A percentile compares a stretch with the other conserved stretches of the same genome.
Evolutionary conservation across 495 filamentous ascomycete species (phyloP).

Genomic region (Neohortaea acidophila): DNA sequence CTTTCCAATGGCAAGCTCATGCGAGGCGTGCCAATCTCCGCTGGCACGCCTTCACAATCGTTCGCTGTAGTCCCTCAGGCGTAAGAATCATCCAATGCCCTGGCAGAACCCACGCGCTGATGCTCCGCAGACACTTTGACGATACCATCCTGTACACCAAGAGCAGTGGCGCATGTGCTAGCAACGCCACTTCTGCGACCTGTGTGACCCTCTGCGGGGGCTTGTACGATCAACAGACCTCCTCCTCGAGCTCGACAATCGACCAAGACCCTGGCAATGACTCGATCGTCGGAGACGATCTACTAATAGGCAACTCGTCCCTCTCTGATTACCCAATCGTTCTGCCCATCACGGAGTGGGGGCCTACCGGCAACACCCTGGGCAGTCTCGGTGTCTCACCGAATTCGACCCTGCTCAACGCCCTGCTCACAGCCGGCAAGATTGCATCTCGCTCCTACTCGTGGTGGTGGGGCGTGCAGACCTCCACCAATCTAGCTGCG

Average conservation of each 20-base stretch:
- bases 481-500: constrained; percentile 17
- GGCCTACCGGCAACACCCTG: constrained; percentile 34
- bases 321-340: constrained; percentile 23
- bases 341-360: constrained; percentile 46
- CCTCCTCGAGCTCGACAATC: constrained; percentile 32
- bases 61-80: neutral
- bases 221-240: constrained; percentile 43
- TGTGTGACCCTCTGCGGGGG: constrained; percentile 49
- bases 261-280: neutral
- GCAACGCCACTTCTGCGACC: constrained; percentile 41
- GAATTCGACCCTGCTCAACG: constrained; percentile 31
- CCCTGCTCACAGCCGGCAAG: constrained; percentile 20
- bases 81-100: neutral
- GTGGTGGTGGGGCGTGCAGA: constrained; percentile 31
- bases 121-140: constrained; percentile 17
- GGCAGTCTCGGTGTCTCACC: constrained; percentile 23
- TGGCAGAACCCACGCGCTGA: constrained; percentile 17
- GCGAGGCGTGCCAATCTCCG: neutral
- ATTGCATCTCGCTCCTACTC: constrained; percentile 30
- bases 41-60: neutral
- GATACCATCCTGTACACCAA: constrained; percentile 31
- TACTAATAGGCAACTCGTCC: neutral
- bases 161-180: constrained; percentile 39
- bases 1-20: constrained; percentile 3
- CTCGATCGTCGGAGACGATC: neutral